Conservation (phyloP, 2,329 filamentous ascomycete species). For the Sporothrix humicola region DNA sequence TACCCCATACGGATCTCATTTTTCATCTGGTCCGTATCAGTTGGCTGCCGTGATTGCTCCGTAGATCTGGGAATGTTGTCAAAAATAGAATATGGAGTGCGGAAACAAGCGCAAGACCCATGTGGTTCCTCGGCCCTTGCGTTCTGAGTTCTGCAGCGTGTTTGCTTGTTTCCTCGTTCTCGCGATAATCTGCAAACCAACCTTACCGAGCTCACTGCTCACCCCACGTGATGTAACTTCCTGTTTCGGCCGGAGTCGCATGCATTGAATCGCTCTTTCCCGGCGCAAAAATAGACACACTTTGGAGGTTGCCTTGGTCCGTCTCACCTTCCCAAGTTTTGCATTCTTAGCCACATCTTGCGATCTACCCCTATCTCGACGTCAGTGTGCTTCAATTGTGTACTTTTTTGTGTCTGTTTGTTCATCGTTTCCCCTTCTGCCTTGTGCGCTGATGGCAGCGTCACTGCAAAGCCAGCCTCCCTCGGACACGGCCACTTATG, state of each 20-base stretch:
- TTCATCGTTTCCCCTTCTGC: constrained; percentile 1
- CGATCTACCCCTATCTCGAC: neutral
- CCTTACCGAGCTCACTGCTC: neutral
- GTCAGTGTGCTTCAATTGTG: neutral
- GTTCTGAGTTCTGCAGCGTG: constrained; percentile 13
- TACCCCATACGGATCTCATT: neutral
- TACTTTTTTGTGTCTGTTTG: neutral
- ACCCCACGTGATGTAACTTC: constrained; percentile 19
- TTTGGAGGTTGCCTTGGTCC: neutral
- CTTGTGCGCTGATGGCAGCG: neutral
- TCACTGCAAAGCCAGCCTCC: neutral
- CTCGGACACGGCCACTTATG: constrained; percentile 5
- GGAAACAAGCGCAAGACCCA: neutral
- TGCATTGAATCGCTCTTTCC: constrained; percentile 6
- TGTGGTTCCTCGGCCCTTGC: neutral
- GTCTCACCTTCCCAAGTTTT: constrained; percentile 12
- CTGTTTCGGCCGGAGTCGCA: constrained; percentile 2
- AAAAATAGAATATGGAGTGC: constrained; percentile 13
- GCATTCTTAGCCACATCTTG: neutral
- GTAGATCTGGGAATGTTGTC: constrained; percentile 4
- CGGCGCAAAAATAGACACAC: constrained; percentile 5
- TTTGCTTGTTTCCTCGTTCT: neutral
- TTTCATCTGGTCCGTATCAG: constrained; percentile 1
- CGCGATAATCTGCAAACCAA: neutral
- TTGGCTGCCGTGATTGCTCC: constrained; percentile 9